Conservation (phyloP, 2,329 filamentous ascomycete genomes). For the Colletotrichum liaoningense region DNA sequence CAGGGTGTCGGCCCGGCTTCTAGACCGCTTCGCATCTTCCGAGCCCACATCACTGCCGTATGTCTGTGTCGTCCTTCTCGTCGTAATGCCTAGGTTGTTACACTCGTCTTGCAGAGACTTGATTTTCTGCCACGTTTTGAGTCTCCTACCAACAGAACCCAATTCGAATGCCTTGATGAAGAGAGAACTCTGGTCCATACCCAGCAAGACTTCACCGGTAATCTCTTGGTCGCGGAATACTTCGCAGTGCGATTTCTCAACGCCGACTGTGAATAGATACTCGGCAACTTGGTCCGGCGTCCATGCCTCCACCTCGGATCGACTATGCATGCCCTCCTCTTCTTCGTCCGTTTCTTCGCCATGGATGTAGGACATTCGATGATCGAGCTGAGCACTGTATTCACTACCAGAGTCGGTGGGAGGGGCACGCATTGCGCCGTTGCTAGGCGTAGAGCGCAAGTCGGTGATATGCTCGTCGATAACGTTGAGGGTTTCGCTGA, state of each 20-base stretch:
- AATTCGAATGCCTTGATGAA: slow-evolving; percentile 97
- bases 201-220: slow-evolving; percentile 89
- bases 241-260: slow-evolving; percentile 91
- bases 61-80: slow-evolving; percentile 64
- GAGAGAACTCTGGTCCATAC: slow-evolving; percentile 94
- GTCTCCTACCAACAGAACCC: slow-evolving; percentile 86
- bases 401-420: slow-evolving; percentile 87
- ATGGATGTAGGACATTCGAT: slow-evolving; percentile 89
- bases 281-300: slow-evolving; percentile 85
- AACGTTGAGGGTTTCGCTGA: slow-evolving; percentile 94
- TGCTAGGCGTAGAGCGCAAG: slow-evolving; percentile 69
- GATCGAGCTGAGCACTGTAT: slow-evolving; percentile 83
- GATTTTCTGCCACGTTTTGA: slow-evolving; percentile 98
- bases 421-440: slow-evolving; percentile 62
- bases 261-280: slow-evolving; percentile 85
- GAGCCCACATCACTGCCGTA: slow-evolving; percentile 70
- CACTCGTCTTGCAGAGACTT: slow-evolving; percentile 92
- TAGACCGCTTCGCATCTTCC: slow-evolving; percentile 61
- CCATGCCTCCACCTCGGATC: slow-evolving; percentile 83
- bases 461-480: slow-evolving; percentile 98
- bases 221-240: slow-evolving; percentile 98
- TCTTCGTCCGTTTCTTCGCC: slow-evolving; percentile 97
- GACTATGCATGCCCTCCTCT: slow-evolving; percentile 76
- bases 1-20: slow-evolving; percentile 70
- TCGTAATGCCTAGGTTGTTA: slow-evolving; percentile 59